Percentiles rank a stretch among this genome's conserved stretches.
These are phyloP conservation scores for Asterophora lycoperdoides DNA, from an alignment of 768 basidiomycete species.

Conservation along the genomic window DNA sequence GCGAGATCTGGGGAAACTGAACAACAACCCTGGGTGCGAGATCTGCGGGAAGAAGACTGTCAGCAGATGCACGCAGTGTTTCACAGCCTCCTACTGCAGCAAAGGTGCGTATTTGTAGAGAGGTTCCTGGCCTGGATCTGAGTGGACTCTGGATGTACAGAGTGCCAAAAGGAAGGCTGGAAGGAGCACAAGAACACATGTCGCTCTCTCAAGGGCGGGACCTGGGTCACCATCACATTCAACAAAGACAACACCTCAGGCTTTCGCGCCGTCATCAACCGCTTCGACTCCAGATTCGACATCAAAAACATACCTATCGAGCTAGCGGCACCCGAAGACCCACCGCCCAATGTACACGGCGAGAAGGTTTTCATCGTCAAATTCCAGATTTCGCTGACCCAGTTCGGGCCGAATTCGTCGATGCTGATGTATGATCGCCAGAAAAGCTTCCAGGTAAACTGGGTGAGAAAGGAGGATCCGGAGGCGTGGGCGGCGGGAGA, in stretches of 20 bases:
- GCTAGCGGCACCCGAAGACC: slow-evolving; percentile 3
- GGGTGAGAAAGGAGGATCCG: slow-evolving; percentile 21
- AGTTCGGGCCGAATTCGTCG: slow-evolving; percentile 4
- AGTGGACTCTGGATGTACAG: slow-evolving; percentile 21
- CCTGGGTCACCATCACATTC: slow-evolving; percentile 31
- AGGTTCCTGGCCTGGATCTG: too few species aligned
- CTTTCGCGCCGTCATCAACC: slow-evolving; percentile 16
- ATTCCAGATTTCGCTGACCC: slow-evolving; percentile 27
- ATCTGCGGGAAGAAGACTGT: slow-evolving; percentile 33
- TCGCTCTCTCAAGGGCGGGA: slow-evolving; percentile 33
- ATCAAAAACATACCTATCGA: neutral
- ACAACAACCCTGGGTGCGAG: slow-evolving; percentile 30
- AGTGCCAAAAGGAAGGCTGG: slow-evolving; percentile 41
- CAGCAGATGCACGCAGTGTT: slow-evolving; percentile 32
- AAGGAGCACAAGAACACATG: slow-evolving; percentile 32
- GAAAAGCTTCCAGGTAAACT: slow-evolving; percentile 31
- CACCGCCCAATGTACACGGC: slow-evolving; percentile 29
- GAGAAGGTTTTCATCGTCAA: slow-evolving; percentile 37
- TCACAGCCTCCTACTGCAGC: slow-evolving; percentile 33
- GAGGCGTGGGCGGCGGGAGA: slow-evolving; percentile 18
- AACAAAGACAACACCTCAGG: neutral
- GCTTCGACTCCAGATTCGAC: slow-evolving; percentile 19
- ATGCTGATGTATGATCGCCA: slow-evolving; percentile 39
- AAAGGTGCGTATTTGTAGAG: slow-evolving; percentile 20
- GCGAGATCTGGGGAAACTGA: slow-evolving; percentile 35